Percentiles rank a stretch among this genome's conserved stretches.
Conservation (phyloP, 1,284 basidiomycete species). For the Ceratobasidium sp. region DNA sequence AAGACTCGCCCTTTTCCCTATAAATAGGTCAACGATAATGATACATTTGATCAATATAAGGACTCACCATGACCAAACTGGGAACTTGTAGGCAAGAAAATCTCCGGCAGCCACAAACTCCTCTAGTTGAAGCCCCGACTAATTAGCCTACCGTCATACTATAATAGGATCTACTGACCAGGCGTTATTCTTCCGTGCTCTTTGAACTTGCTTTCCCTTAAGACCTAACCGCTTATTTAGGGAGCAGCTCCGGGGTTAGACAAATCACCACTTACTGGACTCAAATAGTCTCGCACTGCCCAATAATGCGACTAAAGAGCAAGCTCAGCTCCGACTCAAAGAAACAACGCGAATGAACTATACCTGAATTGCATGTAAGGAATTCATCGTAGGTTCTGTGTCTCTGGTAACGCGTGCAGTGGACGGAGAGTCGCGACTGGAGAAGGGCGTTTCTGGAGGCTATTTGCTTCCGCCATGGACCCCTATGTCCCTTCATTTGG, state of each 20-base stretch:
- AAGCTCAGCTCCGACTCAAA: neutral
- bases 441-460: constrained; percentile 46
- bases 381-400: constrained; percentile 52
- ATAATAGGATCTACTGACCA: constrained; percentile 67
- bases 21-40: constrained; percentile 1
- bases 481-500: constrained; percentile 41
- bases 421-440: constrained; percentile 44
- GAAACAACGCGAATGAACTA: neutral
- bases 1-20: constrained; percentile 91
- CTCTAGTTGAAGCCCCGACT: constrained; percentile 66
- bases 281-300: constrained; percentile 96
- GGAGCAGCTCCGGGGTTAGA: neutral
- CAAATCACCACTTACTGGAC: constrained; percentile 72
- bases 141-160: constrained; percentile 23
- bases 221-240: constrained; percentile 70
- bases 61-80: constrained; percentile 91
- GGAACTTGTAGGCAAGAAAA: constrained; percentile 95
- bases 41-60: constrained; percentile 41
- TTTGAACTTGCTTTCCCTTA: constrained; percentile 99
- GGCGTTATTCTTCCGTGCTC: constrained; percentile 97
- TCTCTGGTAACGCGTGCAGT: constrained; percentile 43
- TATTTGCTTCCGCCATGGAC: constrained; percentile 44
- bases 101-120: constrained; percentile 97
- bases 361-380: constrained; percentile 61
- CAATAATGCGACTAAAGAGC: constrained; percentile 84